Conservation (phyloP, 2,329 filamentous ascomycete genomes). For the Fragosphaeria purpurea region DNA sequence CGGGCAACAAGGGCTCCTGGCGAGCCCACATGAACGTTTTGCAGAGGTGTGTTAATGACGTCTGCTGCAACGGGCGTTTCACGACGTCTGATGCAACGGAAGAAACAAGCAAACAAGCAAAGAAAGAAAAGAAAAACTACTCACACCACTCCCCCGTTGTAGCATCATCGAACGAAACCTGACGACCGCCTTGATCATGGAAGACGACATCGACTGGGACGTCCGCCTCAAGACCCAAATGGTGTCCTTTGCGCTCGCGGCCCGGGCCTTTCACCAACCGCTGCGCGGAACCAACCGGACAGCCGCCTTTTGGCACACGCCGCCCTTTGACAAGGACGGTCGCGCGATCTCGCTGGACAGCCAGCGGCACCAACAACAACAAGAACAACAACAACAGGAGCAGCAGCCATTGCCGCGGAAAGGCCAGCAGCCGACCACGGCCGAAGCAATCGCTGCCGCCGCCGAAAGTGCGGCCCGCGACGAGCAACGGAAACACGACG, state of each 20-base stretch:
- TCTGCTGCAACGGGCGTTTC: too few species aligned
- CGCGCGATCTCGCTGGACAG: too few species aligned
- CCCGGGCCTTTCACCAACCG: slow-evolving; percentile 25
- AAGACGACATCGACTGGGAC: slow-evolving; percentile 51
- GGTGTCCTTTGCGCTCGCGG: slow-evolving; percentile 26
- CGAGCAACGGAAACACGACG: slow-evolving; percentile 3
- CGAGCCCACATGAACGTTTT: slow-evolving; percentile 31
- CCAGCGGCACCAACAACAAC: not conserved
- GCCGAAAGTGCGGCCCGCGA: not conserved
- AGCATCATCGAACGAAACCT: slow-evolving; percentile 35
- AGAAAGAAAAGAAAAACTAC: not conserved
- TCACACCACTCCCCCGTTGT: too few species aligned
- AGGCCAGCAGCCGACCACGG: not conserved
- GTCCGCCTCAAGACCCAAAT: slow-evolving; percentile 39
- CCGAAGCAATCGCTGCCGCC: not conserved
- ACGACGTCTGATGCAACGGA: too few species aligned
- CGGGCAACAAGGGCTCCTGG: slow-evolving; percentile 27
- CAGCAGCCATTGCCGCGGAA: slow-evolving; percentile 7
- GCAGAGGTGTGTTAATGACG: slow-evolving; percentile 19
- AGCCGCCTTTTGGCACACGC: not conserved
- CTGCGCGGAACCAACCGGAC: slow-evolving; percentile 3
- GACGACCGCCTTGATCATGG: slow-evolving; percentile 40
- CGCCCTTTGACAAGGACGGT: not conserved
- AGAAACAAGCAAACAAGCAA: not conserved
- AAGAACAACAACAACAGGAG: not conserved